phyloP scores from a whole-genome alignment of 345 rosid species.

The Citrus unshiu region DNA sequence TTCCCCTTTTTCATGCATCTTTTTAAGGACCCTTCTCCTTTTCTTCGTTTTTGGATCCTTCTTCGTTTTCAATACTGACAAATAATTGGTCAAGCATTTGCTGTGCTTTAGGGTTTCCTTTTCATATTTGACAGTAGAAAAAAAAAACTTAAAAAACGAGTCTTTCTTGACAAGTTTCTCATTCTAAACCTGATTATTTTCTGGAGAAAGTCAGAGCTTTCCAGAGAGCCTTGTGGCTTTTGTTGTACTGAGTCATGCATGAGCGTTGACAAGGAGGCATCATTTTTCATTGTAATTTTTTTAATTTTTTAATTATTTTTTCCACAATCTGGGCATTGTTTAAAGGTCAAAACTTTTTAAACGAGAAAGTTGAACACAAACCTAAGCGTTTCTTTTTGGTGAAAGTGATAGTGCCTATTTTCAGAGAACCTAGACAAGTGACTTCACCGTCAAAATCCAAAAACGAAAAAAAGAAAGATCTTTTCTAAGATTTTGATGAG shows the following conservation, averaged over 20 bases:
- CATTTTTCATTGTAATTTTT: slow-evolving; percentile 6
- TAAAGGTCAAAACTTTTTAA: slow-evolving; percentile 17
- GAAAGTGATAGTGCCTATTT: slow-evolving; percentile 16
- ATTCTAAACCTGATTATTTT: slow-evolving; percentile 6
- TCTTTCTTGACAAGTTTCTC: not conserved
- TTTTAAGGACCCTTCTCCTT: slow-evolving; percentile 7
- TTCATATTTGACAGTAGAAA: slow-evolving; percentile 1
- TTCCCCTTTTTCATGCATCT: not conserved
- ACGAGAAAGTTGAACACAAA: slow-evolving; percentile 13
- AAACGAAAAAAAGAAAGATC: not conserved
- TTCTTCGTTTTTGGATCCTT: slow-evolving; percentile 10
- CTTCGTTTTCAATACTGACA: slow-evolving; percentile 29
- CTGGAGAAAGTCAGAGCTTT: slow-evolving; percentile 11
- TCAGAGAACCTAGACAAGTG: slow-evolving; percentile 1
- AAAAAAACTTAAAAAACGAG: not conserved
- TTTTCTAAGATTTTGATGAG: slow-evolving; percentile 26
- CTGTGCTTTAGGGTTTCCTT: not conserved
- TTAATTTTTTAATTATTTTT: not conserved
- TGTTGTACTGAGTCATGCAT: slow-evolving; percentile 22
- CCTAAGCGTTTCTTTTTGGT: slow-evolving; percentile 3
- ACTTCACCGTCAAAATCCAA: not conserved
- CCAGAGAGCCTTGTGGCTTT: not conserved
- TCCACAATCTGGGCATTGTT: slow-evolving; percentile 9
- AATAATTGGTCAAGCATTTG: slow-evolving; percentile 32
- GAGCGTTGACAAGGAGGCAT: slow-evolving; percentile 24